Evolutionary conservation across 805 yeast genomes (phyloP).

Genomic region (Babjeviella inositovora): DNA sequence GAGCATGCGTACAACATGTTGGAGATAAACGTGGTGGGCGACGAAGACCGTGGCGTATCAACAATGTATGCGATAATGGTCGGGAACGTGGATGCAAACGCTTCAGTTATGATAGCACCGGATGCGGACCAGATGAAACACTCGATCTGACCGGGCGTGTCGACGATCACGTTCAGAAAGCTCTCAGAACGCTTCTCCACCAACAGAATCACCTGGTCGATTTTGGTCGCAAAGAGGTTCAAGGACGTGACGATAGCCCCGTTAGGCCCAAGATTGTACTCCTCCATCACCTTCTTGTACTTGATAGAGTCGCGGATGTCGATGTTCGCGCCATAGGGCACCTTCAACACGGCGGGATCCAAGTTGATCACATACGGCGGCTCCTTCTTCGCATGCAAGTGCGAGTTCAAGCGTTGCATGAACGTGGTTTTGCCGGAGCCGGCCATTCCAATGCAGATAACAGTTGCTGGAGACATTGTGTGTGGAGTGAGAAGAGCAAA

Average conservation of each 20-base stretch:
- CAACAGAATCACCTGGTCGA: slow-evolving; percentile 82
- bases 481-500: no score
- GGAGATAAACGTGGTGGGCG: slow-evolving; percentile 95
- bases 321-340: slow-evolving; percentile 89
- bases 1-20: slow-evolving; percentile 98
- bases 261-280: slow-evolving; percentile 89
- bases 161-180: slow-evolving; percentile 64
- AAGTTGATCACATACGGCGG: slow-evolving; percentile 88
- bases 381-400: slow-evolving; percentile 51
- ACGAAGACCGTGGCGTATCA: slow-evolving; percentile 88
- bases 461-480: slow-evolving; percentile 19
- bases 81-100: slow-evolving; percentile 91
- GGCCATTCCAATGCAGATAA: slow-evolving; percentile 51
- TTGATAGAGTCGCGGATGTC: slow-evolving; percentile 95
- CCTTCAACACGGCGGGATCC: slow-evolving; percentile 90
- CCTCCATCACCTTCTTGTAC: slow-evolving; percentile 92
- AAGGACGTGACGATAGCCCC: slow-evolving; percentile 96
- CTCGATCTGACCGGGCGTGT: slow-evolving; percentile 98
- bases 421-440: slow-evolving; percentile 94
- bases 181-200: slow-evolving; percentile 59
- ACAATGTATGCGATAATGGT: slow-evolving; percentile 92
- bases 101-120: slow-evolving; percentile 91
- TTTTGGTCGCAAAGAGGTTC: slow-evolving; percentile 84
- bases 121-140: slow-evolving; percentile 98
- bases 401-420: slow-evolving; percentile 87